Percentiles rank a stretch among this genome's conserved stretches.
phyloP scores from a whole-genome alignment of 768 basidiomycete species.

The Trametes villosa region DNA sequence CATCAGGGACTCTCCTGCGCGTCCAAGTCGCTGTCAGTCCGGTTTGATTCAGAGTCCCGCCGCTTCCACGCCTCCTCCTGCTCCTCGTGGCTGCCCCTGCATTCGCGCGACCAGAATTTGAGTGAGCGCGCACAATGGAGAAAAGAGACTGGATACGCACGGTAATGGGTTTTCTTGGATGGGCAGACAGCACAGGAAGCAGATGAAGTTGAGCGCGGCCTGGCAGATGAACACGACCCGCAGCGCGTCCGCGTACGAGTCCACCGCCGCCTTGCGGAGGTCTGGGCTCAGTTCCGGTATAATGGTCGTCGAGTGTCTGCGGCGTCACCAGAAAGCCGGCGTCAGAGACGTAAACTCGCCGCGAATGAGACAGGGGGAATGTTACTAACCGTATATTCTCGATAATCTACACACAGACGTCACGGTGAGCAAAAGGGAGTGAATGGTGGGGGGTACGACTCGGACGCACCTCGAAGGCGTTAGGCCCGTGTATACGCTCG shows the following conservation, averaged over 20 bases:
- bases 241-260: conserved; percentile 80
- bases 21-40: conserved; percentile 1
- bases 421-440: conserved; percentile 17
- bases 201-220: conserved; percentile 64
- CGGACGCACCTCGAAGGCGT: conserved; percentile 65
- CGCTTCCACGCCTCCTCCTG: conserved; percentile 59
- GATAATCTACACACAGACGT: conserved; percentile 58
- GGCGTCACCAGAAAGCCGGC: conserved; percentile 3
- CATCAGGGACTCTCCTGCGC: conserved; percentile 15
- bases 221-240: conserved; percentile 85
- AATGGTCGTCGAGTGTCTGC: conserved; percentile 70
- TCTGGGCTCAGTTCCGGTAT: conserved; percentile 67
- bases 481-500: conserved; percentile 75
- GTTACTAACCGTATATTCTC: conserved; percentile 62
- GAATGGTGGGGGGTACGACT: neutral
- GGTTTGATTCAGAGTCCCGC: conserved; percentile 31
- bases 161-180: conserved; percentile 77
- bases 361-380: neutral
- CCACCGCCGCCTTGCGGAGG: conserved; percentile 63
- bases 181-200: conserved; percentile 70
- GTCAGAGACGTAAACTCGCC: neutral
- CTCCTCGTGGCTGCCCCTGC: conserved; percentile 64
- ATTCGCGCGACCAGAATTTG: neutral
- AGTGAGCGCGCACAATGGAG: neutral
- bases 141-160: conserved; percentile 37